phyloP scores from a whole-genome alignment of 441 rosid species.

The Arabidopsis hybrid region DNA sequence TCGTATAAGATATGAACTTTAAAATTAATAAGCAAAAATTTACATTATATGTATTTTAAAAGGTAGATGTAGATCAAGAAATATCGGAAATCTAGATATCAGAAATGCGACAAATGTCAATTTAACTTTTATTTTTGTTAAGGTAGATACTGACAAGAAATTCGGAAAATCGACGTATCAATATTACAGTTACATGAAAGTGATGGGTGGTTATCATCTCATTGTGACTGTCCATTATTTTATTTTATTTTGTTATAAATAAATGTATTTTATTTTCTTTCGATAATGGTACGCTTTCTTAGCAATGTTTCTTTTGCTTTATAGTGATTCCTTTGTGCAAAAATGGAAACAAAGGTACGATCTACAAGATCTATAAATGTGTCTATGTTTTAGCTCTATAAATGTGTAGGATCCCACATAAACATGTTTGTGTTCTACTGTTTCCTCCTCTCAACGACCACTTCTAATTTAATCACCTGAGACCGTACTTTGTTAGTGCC shows the following conservation, averaged over 20 bases:
- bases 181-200: conserved; percentile 37
- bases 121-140: conserved; percentile 4
- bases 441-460: conserved; percentile 5
- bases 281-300: background rate
- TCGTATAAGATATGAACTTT: background rate
- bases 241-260: background rate
- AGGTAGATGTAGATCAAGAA: background rate
- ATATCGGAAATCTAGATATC: background rate
- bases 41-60: background rate
- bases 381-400: conserved; percentile 26
- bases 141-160: conserved; percentile 1
- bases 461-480: conserved; percentile 6
- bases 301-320: conserved; percentile 27
- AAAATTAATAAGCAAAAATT: background rate
- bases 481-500: background rate
- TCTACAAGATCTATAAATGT: conserved; percentile 21
- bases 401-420: conserved; percentile 33
- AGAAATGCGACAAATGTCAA: conserved; percentile 28
- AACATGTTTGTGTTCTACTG: conserved; percentile 24
- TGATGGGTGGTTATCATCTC: conserved; percentile 37
- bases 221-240: conserved; percentile 43
- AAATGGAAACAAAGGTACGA: conserved; percentile 37
- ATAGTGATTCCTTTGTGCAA: conserved; percentile 25
- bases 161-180: conserved; percentile 21
- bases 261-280: background rate